Evolutionary conservation across 768 basidiomycete species (phyloP).

Genomic region (Dacryopinax primogenitus): DNA sequence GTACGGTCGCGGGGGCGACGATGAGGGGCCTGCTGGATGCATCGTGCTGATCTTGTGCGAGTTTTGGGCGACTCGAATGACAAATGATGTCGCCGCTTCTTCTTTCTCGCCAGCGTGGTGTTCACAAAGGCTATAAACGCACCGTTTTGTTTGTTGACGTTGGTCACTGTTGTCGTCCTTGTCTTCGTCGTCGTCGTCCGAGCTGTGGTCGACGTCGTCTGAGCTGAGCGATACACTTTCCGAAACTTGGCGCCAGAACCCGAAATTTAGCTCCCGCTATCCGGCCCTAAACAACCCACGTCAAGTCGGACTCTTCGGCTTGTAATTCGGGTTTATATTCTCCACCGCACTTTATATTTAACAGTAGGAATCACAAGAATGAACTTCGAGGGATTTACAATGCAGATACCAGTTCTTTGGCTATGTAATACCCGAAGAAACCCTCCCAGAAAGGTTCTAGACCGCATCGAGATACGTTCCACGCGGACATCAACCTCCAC

Average conservation of each 20-base stretch:
- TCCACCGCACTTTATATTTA: not conserved
- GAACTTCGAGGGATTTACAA: too few species aligned
- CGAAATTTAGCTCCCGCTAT: not conserved
- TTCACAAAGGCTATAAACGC: not conserved
- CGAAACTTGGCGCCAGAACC: not conserved
- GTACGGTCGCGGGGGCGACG: not conserved
- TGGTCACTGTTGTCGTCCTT: not conserved
- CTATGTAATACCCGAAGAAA: too few species aligned
- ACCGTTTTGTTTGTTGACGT: not conserved
- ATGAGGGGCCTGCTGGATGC: not conserved
- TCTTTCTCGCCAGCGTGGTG: not conserved
- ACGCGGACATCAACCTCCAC: too few species aligned
- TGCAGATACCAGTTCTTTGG: too few species aligned
- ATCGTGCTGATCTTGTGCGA: not conserved
- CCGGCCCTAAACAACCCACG: not conserved
- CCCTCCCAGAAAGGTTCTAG: too few species aligned
- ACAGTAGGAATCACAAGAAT: too few species aligned
- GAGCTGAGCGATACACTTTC: not conserved
- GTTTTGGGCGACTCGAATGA: not conserved
- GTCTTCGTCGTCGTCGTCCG: not conserved
- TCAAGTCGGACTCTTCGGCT: not conserved
- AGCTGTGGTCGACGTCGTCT: not conserved
- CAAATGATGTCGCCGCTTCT: not conserved
- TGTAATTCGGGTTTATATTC: not conserved
- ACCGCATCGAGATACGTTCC: too few species aligned